Percentiles rank a stretch among this genome's conserved stretches.
Conservation (phyloP, 129 eudicot species). For the Centaurea solstitialis region DNA sequence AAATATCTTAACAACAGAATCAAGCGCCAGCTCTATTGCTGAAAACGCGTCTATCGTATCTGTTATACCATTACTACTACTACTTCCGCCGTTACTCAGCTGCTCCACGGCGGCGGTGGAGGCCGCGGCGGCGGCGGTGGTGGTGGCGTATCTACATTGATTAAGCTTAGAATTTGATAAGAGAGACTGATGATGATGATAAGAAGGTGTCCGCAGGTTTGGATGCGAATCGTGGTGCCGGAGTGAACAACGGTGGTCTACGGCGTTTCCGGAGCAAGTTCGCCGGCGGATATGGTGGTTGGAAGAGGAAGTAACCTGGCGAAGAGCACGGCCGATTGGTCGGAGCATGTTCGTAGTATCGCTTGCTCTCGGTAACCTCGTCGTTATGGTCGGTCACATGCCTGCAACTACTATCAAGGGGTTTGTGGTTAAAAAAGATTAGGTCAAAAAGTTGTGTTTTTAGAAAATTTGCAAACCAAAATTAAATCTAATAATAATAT, state of each 20-base stretch:
- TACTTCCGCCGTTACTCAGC: conserved; percentile 22
- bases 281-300: conserved; percentile 28
- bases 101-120: conserved; percentile 32
- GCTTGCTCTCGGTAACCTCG: background rate
- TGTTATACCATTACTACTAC: conserved; percentile 5
- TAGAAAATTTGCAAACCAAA: no score
- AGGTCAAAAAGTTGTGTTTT: background rate
- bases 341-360: conserved; percentile 39
- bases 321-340: conserved; percentile 35
- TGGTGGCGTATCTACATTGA: conserved; percentile 24
- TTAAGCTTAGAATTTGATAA: conserved; percentile 12
- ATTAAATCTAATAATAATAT: no score
- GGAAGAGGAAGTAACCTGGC: conserved; percentile 25
- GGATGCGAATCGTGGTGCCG: conserved; percentile 11
- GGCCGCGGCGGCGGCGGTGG: conserved; percentile 31
- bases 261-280: conserved; percentile 10
- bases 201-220: conserved; percentile 12
- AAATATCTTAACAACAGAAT: conserved; percentile 91
- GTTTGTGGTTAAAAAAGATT: background rate
- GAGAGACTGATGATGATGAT: conserved; percentile 4
- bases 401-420: background rate
- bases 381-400: background rate
- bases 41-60: conserved; percentile 50
- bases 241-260: conserved; percentile 9
- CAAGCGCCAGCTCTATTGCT: conserved; percentile 83